These are phyloP conservation scores for Xerophyta viscosa DNA, from an alignment of 106 monocot species.

Conservation along the genomic window DNA sequence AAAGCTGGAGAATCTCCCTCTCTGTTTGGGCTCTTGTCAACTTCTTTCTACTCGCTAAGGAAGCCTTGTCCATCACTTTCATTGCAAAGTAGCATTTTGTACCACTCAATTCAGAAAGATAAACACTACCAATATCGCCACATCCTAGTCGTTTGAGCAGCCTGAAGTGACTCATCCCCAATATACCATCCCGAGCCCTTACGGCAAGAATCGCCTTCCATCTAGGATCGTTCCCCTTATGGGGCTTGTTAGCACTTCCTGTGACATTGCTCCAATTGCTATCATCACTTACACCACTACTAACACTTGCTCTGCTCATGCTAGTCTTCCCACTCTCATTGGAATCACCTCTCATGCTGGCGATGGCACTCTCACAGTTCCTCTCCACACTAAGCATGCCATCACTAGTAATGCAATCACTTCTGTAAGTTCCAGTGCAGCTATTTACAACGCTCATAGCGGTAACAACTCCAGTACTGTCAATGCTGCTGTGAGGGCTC, in stretches of 20 bases:
- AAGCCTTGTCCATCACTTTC: constrained; percentile 98
- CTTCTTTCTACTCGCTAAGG: constrained; percentile 89
- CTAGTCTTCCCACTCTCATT: constrained; percentile 84
- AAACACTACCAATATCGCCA: constrained; percentile 89
- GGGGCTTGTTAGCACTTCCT: constrained; percentile 74
- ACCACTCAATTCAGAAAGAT: constrained; percentile 78
- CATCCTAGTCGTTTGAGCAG: constrained; percentile 78
- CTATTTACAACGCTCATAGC: constrained; percentile 50
- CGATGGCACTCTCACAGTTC: constrained; percentile 44
- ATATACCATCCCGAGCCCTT: constrained; percentile 53
- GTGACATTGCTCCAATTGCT: constrained; percentile 80
- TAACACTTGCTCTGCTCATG: constrained; percentile 70
- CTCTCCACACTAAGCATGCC: constrained; percentile 50
- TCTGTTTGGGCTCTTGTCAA: constrained; percentile 83
- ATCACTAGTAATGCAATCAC: constrained; percentile 46
- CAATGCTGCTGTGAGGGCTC: constrained; percentile 82
- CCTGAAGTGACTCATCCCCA: constrained; percentile 94
- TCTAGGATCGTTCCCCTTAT: constrained; percentile 89
- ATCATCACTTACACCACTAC: constrained; percentile 88
- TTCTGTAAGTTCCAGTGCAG: constrained; percentile 55
- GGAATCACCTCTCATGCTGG: constrained; percentile 48
- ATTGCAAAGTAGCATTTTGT: constrained; percentile 91
- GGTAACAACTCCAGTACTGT: constrained; percentile 53
- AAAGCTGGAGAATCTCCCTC: constrained; percentile 84
- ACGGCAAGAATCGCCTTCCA: constrained; percentile 92